A percentile compares a stretch with the other conserved stretches of the same genome.
phyloP scores from a whole-genome alignment of 1,284 basidiomycete species.

The Austroboletus niveus region DNA sequence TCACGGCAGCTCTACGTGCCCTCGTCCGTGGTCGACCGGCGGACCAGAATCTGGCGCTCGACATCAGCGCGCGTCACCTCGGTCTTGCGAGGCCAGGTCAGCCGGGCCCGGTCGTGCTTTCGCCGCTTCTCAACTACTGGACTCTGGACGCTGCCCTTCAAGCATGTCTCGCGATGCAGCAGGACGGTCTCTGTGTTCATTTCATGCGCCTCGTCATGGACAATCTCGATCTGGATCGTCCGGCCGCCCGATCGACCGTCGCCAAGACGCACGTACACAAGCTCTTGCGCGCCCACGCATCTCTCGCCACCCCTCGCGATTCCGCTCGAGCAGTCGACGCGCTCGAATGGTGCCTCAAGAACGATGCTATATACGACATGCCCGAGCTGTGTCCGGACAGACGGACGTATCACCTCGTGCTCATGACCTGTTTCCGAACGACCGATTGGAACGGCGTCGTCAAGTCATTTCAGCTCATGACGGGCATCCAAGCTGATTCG shows the following conservation, averaged over 20 bases:
- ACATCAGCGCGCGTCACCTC: conserved; percentile 59
- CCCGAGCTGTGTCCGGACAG: conserved; percentile 47
- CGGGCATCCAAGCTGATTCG: conserved; percentile 53
- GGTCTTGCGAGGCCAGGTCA: conserved; percentile 54
- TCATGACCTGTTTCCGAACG: conserved; percentile 56
- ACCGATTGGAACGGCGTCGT: conserved; percentile 59
- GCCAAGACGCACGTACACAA: conserved; percentile 56
- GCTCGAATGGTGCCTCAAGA: conserved; percentile 63
- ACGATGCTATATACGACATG: conserved; percentile 40
- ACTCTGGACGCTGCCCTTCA: conserved; percentile 53
- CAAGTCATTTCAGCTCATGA: conserved; percentile 63
- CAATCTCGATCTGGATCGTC: conserved; percentile 29
- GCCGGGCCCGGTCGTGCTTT: conserved; percentile 34
- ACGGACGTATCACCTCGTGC: conserved; percentile 54
- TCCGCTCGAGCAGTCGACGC: conserved; percentile 46
- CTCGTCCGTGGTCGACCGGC: conserved; percentile 51
- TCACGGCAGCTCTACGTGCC: conserved; percentile 49
- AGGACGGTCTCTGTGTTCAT: conserved; percentile 47
- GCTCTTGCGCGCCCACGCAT: conserved; percentile 50
- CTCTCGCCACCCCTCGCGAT: conserved; percentile 38
- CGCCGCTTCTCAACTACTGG: conserved; percentile 41
- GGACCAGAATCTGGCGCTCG: conserved; percentile 63
- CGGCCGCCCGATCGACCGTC: conserved; percentile 41
- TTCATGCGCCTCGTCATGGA: conserved; percentile 57
- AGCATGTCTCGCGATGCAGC: conserved; percentile 50